phyloP scores from a whole-genome alignment of 768 basidiomycete genomes.

The Rhodocollybia butyracea region DNA sequence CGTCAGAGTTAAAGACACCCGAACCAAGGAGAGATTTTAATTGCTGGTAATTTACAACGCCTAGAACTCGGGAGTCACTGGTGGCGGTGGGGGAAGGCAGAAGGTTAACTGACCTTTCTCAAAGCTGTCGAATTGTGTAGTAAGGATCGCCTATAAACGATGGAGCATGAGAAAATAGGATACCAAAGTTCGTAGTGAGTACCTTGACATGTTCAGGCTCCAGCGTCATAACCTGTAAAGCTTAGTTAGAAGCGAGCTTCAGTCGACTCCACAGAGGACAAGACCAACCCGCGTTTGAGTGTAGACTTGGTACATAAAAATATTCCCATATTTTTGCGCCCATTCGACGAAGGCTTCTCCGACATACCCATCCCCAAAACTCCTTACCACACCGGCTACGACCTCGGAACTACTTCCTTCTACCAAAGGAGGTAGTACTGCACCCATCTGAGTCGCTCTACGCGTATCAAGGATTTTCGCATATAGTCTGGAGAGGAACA shows the following conservation, averaged over 20 bases:
- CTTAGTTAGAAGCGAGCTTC: neutral
- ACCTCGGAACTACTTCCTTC: neutral
- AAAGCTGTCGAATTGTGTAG: conserved; percentile 34
- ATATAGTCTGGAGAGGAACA: neutral
- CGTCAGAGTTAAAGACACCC: conserved; percentile 61
- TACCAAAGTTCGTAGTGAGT: neutral
- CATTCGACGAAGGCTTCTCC: conserved; percentile 3
- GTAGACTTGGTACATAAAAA: neutral
- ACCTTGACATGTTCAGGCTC: conserved; percentile 25
- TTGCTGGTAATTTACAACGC: conserved; percentile 13
- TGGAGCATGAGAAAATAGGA: neutral
- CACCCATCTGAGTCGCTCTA: neutral
- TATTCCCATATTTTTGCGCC: conserved; percentile 2
- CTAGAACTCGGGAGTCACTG: conserved; percentile 8
- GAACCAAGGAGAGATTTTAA: conserved; percentile 40
- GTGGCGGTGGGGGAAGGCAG: neutral
- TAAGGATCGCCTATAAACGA: conserved; percentile 25
- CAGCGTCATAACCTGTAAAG: conserved; percentile 11
- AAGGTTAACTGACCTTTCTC: conserved; percentile 24
- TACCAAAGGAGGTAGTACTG: neutral
- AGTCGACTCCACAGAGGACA: neutral
- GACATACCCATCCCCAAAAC: neutral
- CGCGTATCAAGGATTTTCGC: neutral
- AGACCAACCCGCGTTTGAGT: neutral
- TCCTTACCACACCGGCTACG: neutral